phyloP scores from a whole-genome alignment of 805 yeast species.

The Zygosaccharomyces lentus region DNA sequence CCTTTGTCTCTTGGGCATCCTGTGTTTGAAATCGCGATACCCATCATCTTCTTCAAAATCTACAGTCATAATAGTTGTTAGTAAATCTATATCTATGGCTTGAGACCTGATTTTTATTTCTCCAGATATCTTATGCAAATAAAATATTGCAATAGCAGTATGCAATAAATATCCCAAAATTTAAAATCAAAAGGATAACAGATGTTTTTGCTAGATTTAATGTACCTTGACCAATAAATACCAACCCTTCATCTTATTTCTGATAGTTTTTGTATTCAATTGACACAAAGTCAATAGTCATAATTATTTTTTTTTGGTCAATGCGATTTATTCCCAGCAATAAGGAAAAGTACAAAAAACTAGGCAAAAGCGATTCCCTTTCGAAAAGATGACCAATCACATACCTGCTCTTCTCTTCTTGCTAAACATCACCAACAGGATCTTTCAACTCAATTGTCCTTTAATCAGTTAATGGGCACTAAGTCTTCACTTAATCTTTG shows the following conservation, averaged over 20 bases:
- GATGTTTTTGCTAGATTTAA: background rate
- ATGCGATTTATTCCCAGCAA: background rate
- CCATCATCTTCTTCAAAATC: conserved; percentile 33
- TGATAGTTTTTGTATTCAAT: background rate
- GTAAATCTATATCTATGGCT: conserved; percentile 4
- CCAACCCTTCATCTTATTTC: background rate
- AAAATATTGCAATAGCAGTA: background rate
- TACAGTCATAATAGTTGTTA: conserved; percentile 20
- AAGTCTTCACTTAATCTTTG: background rate
- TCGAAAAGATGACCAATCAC: conserved; percentile 2
- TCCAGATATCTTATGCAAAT: background rate
- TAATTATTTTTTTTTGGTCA: background rate
- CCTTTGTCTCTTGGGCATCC: conserved; percentile 33
- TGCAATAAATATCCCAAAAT: background rate
- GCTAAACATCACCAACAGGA: conserved; percentile 7
- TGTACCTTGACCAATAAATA: background rate
- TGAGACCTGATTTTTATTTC: background rate
- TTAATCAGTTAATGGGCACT: conserved; percentile 31
- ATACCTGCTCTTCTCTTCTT: conserved; percentile 21
- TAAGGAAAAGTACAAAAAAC: background rate
- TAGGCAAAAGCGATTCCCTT: background rate
- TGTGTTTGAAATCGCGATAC: conserved; percentile 32
- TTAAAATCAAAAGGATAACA: no score
- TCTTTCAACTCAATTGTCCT: conserved; percentile 22
- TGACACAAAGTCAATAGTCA: background rate